Conservation (phyloP, 2,329 filamentous ascomycete genomes). For the Alternaria ethzedia region DNA sequence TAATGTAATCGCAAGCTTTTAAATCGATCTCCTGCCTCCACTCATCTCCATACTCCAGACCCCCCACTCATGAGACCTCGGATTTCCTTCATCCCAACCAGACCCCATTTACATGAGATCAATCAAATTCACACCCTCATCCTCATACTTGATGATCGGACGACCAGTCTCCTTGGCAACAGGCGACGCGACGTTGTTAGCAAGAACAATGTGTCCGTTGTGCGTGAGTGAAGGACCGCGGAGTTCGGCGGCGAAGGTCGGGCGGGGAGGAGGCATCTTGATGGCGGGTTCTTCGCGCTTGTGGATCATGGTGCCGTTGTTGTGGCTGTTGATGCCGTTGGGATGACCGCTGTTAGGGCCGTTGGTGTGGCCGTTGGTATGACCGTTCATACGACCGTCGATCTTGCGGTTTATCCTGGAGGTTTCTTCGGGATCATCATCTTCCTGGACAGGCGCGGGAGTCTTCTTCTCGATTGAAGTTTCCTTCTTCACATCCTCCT, state of each 20-base stretch:
- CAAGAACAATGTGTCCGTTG: slow-evolving; percentile 19
- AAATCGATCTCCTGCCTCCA: background rate
- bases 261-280: slow-evolving; percentile 2
- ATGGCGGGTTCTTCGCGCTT: background rate
- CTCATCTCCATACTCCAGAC: background rate
- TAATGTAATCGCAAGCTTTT: background rate
- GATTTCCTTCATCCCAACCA: too few species aligned
- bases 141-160: background rate
- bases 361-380: background rate
- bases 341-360: background rate
- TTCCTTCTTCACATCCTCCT: too few species aligned
- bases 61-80: too few species aligned
- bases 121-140: background rate
- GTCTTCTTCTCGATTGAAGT: too few species aligned
- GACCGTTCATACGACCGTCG: background rate
- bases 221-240: slow-evolving; percentile 1
- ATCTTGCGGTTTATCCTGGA: too few species aligned
- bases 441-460: background rate
- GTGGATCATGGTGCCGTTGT: background rate
- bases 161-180: background rate
- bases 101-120: background rate
- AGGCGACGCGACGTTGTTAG: slow-evolving; percentile 3
- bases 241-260: slow-evolving; percentile 15
- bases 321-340: background rate
- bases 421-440: background rate